A percentile compares a stretch with the other conserved stretches of the same genome.
Evolutionary conservation across 257 asterid genomes (phyloP).

Genomic region (Lycium barbarum): DNA sequence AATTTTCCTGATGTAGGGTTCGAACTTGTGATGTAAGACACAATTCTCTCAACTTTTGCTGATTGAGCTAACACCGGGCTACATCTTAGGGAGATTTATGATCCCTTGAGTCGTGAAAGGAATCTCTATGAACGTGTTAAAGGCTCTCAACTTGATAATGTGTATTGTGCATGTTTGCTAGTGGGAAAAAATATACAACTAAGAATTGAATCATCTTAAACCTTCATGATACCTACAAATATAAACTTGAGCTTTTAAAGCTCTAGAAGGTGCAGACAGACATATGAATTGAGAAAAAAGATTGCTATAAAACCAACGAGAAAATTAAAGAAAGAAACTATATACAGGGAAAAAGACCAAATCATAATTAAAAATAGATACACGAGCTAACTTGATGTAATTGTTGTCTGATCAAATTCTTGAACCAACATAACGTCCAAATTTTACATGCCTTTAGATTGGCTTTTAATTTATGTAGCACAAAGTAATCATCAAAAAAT

Average conservation of each 20-base stretch:
- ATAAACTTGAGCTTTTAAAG: background rate
- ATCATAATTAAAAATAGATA: too few species aligned
- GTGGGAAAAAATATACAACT: background rate
- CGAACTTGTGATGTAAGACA: background rate
- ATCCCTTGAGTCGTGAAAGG: too few species aligned
- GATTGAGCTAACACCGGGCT: background rate
- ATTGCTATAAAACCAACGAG: too few species aligned
- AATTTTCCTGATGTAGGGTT: too few species aligned
- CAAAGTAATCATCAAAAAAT: background rate
- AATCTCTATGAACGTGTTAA: too few species aligned
- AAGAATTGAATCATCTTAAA: background rate
- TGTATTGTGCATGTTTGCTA: background rate
- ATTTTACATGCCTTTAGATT: background rate
- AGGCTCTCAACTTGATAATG: background rate
- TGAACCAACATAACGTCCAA: background rate
- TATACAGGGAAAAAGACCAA: background rate
- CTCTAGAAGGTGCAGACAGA: background rate
- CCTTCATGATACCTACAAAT: background rate
- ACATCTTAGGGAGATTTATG: too few species aligned
- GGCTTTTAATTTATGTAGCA: background rate
- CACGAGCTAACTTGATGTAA: background rate
- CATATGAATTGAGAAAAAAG: background rate
- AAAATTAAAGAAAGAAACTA: too few species aligned
- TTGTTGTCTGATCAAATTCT: slow-evolving; percentile 10
- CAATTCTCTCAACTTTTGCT: background rate